A percentile compares a stretch with the other conserved stretches of the same genome.
phyloP scores from a whole-genome alignment of 345 rosid genomes.

The Dovyalis caffra region DNA sequence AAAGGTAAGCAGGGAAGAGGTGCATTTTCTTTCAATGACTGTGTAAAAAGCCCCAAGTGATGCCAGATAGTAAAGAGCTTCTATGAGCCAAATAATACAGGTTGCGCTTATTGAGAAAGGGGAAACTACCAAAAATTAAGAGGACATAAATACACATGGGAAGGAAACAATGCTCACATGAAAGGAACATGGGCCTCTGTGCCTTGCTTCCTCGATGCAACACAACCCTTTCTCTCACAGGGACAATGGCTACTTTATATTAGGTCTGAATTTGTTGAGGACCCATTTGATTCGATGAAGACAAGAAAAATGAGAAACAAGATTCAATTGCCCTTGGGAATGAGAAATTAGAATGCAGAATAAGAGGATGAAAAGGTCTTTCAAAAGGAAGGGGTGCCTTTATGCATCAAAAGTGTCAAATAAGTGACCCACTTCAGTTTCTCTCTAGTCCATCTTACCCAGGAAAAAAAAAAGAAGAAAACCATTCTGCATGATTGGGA shows the following conservation, averaged over 20 bases:
- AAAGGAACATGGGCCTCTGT: background rate
- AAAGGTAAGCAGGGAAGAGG: too few relatives aligned
- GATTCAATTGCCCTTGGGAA: background rate
- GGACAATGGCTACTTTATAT: too few relatives aligned
- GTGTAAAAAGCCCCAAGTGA: too few relatives aligned
- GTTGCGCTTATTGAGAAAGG: background rate
- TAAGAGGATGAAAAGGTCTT: background rate
- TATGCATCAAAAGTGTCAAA: slow-evolving; percentile 1
- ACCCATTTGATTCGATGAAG: background rate
- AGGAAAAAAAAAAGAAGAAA: too few relatives aligned
- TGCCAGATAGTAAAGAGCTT: too few relatives aligned
- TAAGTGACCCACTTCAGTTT: background rate
- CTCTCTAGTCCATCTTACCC: too few relatives aligned
- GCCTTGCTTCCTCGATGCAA: background rate
- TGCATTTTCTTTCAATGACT: too few relatives aligned
- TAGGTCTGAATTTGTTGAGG: background rate
- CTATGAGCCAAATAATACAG: background rate
- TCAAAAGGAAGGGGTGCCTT: background rate
- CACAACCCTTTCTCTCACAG: background rate
- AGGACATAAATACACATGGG: slow-evolving; percentile 40
- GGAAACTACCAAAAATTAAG: background rate
- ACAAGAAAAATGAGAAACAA: background rate
- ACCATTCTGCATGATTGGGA: too few relatives aligned
- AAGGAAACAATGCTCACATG: slow-evolving; percentile 32
- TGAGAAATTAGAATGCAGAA: background rate